phyloP scores from a whole-genome alignment of 768 basidiomycete species.

The Lactifluus volemus region DNA sequence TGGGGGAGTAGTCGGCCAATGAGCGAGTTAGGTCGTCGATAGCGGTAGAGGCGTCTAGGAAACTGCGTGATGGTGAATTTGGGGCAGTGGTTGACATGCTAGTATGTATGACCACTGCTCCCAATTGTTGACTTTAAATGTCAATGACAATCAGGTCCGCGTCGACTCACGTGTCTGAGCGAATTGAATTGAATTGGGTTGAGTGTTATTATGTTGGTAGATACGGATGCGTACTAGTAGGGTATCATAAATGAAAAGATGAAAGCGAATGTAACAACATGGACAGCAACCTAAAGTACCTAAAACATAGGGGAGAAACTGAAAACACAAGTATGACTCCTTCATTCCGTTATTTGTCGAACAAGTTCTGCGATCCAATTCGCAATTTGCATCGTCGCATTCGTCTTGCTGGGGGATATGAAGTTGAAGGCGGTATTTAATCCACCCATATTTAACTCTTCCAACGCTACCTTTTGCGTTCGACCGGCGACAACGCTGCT shows the following conservation, averaged over 20 bases:
- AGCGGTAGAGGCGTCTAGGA: conserved; percentile 33
- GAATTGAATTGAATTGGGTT: background rate
- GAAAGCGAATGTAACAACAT: conserved; percentile 14
- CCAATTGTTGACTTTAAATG: background rate
- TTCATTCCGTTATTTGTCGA: conserved; percentile 40
- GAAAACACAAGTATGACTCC: conserved; percentile 15
- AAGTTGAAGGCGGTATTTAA: conserved; percentile 68
- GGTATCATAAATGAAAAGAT: conserved; percentile 15
- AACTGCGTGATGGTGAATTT: conserved; percentile 26
- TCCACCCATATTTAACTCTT: conserved; percentile 67
- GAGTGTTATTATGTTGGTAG: conserved; percentile 12
- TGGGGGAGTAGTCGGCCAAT: conserved; percentile 60
- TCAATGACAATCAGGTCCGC: background rate
- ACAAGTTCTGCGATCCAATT: conserved; percentile 67
- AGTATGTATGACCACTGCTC: too few species aligned
- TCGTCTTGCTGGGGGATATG: conserved; percentile 35
- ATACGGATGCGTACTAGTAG: conserved; percentile 5
- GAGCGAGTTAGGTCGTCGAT: conserved; percentile 77
- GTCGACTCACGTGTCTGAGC: background rate
- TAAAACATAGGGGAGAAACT: conserved; percentile 18
- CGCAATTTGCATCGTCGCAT: conserved; percentile 49
- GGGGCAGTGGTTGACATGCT: conserved; percentile 14
- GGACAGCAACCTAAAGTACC: conserved; percentile 6
- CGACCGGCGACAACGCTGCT: conserved; percentile 32
- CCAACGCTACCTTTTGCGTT: conserved; percentile 50